A percentile compares a stretch with the other conserved stretches of the same genome.
phyloP scores from a whole-genome alignment of 495 filamentous ascomycete genomes.

The Aspergillus bertholletiae region DNA sequence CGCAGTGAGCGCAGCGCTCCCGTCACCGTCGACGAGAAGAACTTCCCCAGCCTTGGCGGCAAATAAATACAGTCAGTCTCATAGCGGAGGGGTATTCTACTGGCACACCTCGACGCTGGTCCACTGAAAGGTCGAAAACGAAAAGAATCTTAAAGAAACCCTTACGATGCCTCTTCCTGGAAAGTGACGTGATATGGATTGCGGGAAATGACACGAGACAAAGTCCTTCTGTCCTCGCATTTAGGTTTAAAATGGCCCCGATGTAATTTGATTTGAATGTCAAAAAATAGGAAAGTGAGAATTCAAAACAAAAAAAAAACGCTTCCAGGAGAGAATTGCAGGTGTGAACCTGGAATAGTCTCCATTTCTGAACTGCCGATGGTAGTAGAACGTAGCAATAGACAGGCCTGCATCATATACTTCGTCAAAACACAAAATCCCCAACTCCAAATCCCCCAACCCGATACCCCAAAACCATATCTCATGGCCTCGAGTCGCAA shows the following conservation, averaged over 20 bases:
- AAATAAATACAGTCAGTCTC: conserved; percentile 30
- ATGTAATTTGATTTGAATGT: conserved; percentile 41
- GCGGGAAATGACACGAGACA: conserved; percentile 7
- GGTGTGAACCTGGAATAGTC: neutral
- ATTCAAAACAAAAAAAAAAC: conserved; percentile 12
- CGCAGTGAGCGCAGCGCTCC: conserved; percentile 36
- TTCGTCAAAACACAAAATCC: no score
- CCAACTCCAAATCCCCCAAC: no score
- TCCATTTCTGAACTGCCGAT: neutral
- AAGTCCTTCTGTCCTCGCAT: conserved; percentile 10
- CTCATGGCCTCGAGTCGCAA: no score
- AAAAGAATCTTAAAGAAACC: neutral
- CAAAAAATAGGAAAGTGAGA: conserved; percentile 31
- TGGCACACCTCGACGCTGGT: neutral
- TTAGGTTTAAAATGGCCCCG: conserved; percentile 23
- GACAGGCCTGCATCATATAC: no score
- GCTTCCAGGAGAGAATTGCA: neutral
- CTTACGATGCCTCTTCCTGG: conserved; percentile 6
- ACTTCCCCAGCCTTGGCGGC: conserved; percentile 48
- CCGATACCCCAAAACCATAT: no score
- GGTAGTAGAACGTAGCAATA: neutral
- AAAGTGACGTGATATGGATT: conserved; percentile 8
- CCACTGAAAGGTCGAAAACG: neutral
- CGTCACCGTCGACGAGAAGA: conserved; percentile 47
- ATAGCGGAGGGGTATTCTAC: neutral